Conservation (phyloP, 345 rosid species). For the Odontarrhena argentea region DNA sequence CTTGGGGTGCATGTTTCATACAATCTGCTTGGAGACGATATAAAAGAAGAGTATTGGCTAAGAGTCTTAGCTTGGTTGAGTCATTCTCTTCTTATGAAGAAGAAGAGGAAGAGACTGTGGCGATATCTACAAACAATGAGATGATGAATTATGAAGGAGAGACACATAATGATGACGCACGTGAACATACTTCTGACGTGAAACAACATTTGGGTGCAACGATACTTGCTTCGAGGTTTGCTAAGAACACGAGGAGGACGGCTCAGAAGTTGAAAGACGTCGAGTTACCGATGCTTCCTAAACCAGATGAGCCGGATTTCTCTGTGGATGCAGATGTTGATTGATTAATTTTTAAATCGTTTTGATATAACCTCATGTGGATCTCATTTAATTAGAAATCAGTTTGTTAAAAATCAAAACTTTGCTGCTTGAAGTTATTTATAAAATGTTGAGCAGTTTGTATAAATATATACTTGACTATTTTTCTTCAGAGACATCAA, state of each 20-base stretch:
- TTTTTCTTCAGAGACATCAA: too few relatives aligned
- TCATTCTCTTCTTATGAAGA: constrained; percentile 45
- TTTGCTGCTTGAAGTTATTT: constrained; percentile 32
- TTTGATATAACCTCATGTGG: constrained; percentile 21
- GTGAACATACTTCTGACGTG: constrained; percentile 43
- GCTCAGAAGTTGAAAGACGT: constrained; percentile 66
- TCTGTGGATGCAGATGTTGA: constrained; percentile 58
- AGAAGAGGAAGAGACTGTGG: constrained; percentile 39
- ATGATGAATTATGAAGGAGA: constrained; percentile 33
- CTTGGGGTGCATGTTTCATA: constrained; percentile 70
- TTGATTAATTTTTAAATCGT: constrained; percentile 25
- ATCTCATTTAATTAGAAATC: constrained; percentile 19
- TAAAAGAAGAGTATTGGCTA: constrained; percentile 50
- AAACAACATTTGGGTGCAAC: constrained; percentile 72
- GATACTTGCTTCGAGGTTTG: constrained; percentile 75
- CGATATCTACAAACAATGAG: constrained; percentile 31
- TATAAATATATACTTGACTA: not conserved
- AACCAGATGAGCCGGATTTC: constrained; percentile 92
- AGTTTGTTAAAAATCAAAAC: constrained; percentile 1
- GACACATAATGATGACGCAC: constrained; percentile 14
- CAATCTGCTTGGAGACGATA: constrained; percentile 65
- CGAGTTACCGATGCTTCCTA: constrained; percentile 69
- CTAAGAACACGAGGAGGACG: constrained; percentile 85
- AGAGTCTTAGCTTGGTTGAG: constrained; percentile 48
- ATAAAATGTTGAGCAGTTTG: constrained; percentile 38